phyloP scores from a whole-genome alignment of 495 filamentous ascomycete species.

The Penicillium alfredii region DNA sequence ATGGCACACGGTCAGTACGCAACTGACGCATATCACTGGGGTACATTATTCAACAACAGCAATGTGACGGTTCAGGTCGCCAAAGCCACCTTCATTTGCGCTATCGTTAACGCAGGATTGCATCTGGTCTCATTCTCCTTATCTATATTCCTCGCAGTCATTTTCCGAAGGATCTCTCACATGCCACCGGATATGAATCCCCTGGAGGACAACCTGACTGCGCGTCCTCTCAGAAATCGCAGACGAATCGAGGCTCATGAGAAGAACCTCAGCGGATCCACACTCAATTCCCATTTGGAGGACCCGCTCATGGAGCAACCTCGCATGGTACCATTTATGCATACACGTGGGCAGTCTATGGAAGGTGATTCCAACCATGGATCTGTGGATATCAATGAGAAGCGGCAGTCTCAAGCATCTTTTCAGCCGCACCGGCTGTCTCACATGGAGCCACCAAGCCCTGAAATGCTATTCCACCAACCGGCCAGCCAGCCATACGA shows the following conservation, averaged over 20 bases:
- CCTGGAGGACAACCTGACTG: conserved; percentile 77
- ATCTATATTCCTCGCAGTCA: conserved; percentile 62
- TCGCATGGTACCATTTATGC: conserved; percentile 66
- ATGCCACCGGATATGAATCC: conserved; percentile 92
- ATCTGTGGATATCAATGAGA: conserved; percentile 19
- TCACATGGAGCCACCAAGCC: conserved; percentile 36
- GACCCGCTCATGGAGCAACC: conserved; percentile 52
- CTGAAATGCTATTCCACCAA: conserved; percentile 26
- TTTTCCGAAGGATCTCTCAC: conserved; percentile 72
- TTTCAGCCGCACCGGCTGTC: conserved; percentile 19
- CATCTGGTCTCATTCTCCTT: conserved; percentile 65
- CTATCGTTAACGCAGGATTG: conserved; percentile 54
- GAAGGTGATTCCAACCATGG: conserved; percentile 29
- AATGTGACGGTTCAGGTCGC: conserved; percentile 49
- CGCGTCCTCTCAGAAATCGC: conserved; percentile 61
- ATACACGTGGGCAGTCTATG: conserved; percentile 59
- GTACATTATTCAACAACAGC: conserved; percentile 50
- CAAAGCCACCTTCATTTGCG: conserved; percentile 55
- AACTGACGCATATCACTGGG: conserved; percentile 50
- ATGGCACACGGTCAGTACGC: conserved; percentile 44
- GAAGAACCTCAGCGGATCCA: conserved; percentile 45
- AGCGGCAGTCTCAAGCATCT: conserved; percentile 19
- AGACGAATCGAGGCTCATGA: conserved; percentile 66
- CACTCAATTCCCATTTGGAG: conserved; percentile 54
- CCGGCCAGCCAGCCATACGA: conserved; percentile 20